Evolutionary conservation across 306 rosid species (phyloP).

Genomic region (Prunus campanulata): DNA sequence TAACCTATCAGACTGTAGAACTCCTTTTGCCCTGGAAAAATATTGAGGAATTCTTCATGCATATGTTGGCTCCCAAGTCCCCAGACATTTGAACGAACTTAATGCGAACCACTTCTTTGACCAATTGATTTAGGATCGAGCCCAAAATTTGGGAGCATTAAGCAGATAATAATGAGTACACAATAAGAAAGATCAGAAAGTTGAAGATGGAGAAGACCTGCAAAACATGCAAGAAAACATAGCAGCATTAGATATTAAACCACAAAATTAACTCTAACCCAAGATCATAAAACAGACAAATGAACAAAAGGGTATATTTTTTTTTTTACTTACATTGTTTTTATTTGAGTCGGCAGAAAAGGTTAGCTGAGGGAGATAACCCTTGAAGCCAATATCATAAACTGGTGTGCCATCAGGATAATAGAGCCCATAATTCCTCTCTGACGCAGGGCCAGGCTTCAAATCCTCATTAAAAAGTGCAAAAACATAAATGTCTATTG

Average conservation of each 20-base stretch:
- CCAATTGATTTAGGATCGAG: too few relatives aligned
- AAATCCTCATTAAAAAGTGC: conserved; percentile 82
- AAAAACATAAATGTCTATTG: conserved; percentile 69
- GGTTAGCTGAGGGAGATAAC: conserved; percentile 47
- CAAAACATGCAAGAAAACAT: conserved; percentile 11
- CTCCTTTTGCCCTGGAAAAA: background rate
- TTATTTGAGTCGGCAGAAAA: conserved; percentile 39
- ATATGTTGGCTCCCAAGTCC: too few relatives aligned
- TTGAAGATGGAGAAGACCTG: conserved; percentile 50
- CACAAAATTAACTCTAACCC: background rate
- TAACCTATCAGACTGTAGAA: background rate
- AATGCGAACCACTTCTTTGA: too few relatives aligned
- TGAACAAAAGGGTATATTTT: too few relatives aligned
- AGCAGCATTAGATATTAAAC: conserved; percentile 9
- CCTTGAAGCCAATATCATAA: conserved; percentile 63
- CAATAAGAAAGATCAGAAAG: conserved; percentile 28
- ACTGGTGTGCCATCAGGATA: conserved; percentile 80
- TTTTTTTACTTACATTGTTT: conserved; percentile 37
- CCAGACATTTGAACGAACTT: too few relatives aligned
- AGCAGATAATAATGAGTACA: conserved; percentile 27
- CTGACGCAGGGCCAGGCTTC: conserved; percentile 77
- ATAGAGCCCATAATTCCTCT: conserved; percentile 83
- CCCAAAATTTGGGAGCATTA: conserved; percentile 19
- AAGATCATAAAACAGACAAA: background rate
- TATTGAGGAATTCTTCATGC: background rate